A percentile compares a stretch with the other conserved stretches of the same genome.
Evolutionary conservation across 2,329 filamentous ascomycete genomes (phyloP).

Genomic region (Coniochaeta hoffmannii): DNA sequence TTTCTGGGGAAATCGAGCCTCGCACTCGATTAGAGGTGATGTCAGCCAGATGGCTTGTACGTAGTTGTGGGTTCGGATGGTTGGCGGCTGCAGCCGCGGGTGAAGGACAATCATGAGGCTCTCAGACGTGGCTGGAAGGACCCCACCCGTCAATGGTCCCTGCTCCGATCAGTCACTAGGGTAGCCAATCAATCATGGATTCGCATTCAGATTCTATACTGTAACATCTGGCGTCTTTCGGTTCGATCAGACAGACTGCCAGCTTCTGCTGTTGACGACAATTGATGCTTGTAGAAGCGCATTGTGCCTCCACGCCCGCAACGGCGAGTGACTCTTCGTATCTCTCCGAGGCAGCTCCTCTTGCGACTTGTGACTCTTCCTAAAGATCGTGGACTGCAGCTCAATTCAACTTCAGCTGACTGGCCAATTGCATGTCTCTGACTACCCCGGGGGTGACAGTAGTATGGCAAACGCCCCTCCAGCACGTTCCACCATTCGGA

Average conservation of each 20-base stretch:
- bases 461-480: background rate
- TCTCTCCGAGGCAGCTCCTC: background rate
- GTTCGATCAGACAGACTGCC: background rate
- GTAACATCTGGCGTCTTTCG: background rate
- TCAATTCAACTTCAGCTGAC: no score
- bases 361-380: background rate
- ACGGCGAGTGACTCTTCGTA: background rate
- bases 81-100: background rate
- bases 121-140: constrained; percentile 1
- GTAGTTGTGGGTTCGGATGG: background rate
- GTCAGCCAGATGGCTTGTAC: background rate
- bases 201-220: no score
- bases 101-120: background rate
- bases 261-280: background rate
- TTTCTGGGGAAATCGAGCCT: background rate
- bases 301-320: no score
- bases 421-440: background rate
- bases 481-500: background rate
- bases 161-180: background rate
- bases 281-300: no score
- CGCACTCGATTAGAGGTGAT: background rate
- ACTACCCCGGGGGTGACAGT: no score
- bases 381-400: background rate
- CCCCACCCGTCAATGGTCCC: background rate
- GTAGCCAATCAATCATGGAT: background rate